Conservation (phyloP, 495 filamentous ascomycete genomes). For the Hyaloscypha hepaticicola region DNA sequence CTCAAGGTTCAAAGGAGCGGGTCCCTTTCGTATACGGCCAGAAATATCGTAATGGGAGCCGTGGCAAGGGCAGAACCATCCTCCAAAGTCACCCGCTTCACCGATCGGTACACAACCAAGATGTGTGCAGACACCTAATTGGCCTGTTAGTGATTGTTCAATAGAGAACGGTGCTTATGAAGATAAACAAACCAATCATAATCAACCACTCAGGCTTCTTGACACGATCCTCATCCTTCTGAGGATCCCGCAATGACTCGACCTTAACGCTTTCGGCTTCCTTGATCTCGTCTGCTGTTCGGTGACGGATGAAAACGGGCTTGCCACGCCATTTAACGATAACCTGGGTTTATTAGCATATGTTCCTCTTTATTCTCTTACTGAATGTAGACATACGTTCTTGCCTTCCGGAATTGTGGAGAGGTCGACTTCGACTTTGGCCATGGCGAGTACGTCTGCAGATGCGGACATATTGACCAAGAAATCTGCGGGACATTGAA, state of each 20-base stretch:
- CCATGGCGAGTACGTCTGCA: constrained; percentile 96
- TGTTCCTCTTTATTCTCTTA: neutral
- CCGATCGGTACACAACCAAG: constrained; percentile 98
- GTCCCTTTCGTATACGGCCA: constrained; percentile 92
- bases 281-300: constrained; percentile 81
- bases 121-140: constrained; percentile 94
- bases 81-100: constrained; percentile 95
- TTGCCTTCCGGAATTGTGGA: constrained; percentile 94
- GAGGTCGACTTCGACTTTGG: constrained; percentile 98
- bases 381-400: constrained; percentile 68
- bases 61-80: constrained; percentile 99
- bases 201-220: constrained; percentile 98
- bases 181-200: constrained; percentile 76
- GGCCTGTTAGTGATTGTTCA: neutral
- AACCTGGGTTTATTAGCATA: constrained; percentile 53
- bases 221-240: constrained; percentile 87
- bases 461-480: constrained; percentile 99
- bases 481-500: constrained; percentile 61
- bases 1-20: constrained; percentile 95
- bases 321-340: constrained; percentile 99
- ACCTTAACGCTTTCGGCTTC: constrained; percentile 79
- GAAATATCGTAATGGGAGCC: constrained; percentile 99
- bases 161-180: neutral
- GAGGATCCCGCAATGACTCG: constrained; percentile 81
- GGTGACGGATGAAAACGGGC: constrained; percentile 99